A percentile compares a stretch with the other conserved stretches of the same genome.
Evolutionary conservation across 2,329 filamentous ascomycete genomes (phyloP).

Genomic region (Botrytis byssoidea): DNA sequence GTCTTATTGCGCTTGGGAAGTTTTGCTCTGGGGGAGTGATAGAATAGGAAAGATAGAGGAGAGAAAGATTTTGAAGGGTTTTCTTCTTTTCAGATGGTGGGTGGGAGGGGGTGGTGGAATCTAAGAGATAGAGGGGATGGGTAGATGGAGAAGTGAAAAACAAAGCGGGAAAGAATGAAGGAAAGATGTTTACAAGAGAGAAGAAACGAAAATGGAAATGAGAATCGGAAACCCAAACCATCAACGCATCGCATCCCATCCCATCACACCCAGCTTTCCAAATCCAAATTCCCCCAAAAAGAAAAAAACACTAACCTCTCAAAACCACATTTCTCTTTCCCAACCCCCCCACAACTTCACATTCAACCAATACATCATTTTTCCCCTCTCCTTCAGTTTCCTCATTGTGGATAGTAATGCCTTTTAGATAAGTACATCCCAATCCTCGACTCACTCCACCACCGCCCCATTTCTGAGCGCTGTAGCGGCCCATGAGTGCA

Average conservation of each 20-base stretch:
- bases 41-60: background rate
- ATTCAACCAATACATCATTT: background rate
- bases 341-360: background rate
- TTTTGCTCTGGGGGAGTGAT: background rate
- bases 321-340: conserved; percentile 13
- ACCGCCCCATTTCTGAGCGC: background rate
- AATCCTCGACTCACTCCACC: background rate
- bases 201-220: too few relatives aligned
- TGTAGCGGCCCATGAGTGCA: background rate
- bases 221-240: background rate
- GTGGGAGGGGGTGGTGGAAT: too few relatives aligned
- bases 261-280: background rate
- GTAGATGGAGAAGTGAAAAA: background rate
- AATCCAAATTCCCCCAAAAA: too few relatives aligned
- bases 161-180: too few relatives aligned
- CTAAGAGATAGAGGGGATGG: background rate
- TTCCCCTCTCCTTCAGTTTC: background rate
- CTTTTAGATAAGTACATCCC: background rate
- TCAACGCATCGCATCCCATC: background rate
- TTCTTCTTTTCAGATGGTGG: background rate
- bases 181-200: too few relatives aligned
- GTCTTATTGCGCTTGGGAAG: background rate
- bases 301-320: background rate
- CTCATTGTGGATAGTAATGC: background rate
- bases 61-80: fast-evolving